Evolutionary conservation across 2,329 filamentous ascomycete genomes (phyloP), one percentile per base, ranked within the genome.

Genomic region (Colletotrichum tropicicola): DNA sequence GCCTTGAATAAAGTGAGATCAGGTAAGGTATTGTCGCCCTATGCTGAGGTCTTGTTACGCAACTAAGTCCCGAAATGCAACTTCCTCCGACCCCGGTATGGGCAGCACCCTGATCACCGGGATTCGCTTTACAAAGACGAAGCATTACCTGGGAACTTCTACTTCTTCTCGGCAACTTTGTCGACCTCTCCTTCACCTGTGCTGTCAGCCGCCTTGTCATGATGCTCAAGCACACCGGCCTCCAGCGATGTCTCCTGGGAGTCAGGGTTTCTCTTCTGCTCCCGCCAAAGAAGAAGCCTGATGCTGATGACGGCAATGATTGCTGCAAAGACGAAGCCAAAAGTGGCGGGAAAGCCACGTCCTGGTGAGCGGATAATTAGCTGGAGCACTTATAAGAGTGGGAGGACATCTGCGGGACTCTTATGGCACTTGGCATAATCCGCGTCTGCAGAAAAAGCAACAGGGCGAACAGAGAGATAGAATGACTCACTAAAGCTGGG

Each of bases 301-400:
- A 67, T 64, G 3, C 17, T 23, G 8, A 53, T 48, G 10, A 56
- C 48, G n/a, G 47, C 51, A 12, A 41, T 56, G 3, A 55, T 67
- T 4, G 32, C 57, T 3, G 55, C 62, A 17, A 59, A 61, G 23
- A 67, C 58, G 37, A 68, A 49, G 21, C 57, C 63, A 30, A 66
- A 69, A 17, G 54, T 68, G 17, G 59, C 49, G 17, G 65, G 65
- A n/a, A 55, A 67, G 15, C 65, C 65, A 23, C 63, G 63, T 17
- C 60, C 65, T 65, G n/a, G n/a, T n/a, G n/a, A n/a, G n/a, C n/a
- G n/a, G n/a, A n/a, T n/a, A n/a, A n/a, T n/a, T n/a, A n/a, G n/a
- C n/a, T n/a, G n/a, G n/a, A n/a, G n/a, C n/a, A n/a, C n/a, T n/a
- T n/a, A n/a, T n/a, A n/a, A n/a, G n/a, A n/a, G n/a, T n/a, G n/a